phyloP scores from a whole-genome alignment of 2,329 filamentous ascomycete genomes.

The Aureobasidium sp. region DNA sequence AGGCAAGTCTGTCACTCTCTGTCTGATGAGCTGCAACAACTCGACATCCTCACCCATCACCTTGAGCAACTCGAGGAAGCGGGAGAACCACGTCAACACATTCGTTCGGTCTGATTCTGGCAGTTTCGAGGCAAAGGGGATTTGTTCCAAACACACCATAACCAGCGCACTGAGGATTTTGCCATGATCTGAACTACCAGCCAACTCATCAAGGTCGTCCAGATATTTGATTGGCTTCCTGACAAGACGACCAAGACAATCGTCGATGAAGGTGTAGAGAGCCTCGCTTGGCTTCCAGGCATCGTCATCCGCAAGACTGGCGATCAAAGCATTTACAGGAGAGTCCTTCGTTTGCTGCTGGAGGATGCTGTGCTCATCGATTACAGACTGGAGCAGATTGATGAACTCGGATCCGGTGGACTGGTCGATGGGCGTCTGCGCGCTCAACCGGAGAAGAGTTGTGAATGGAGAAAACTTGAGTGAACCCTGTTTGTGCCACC shows the following conservation, averaged over 20 bases:
- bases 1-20: background rate
- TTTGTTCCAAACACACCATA: slow-evolving; percentile 68
- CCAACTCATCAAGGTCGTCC: slow-evolving; percentile 54
- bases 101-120: slow-evolving; percentile 17
- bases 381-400: slow-evolving; percentile 52
- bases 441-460: slow-evolving; percentile 57
- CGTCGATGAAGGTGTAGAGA: slow-evolving; percentile 70
- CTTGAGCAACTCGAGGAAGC: slow-evolving; percentile 20
- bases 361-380: slow-evolving; percentile 60
- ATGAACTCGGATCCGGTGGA: slow-evolving; percentile 23
- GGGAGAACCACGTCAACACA: slow-evolving; percentile 16
- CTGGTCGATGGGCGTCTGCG: slow-evolving; percentile 35
- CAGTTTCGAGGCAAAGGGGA: slow-evolving; percentile 56
- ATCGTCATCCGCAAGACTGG: slow-evolving; percentile 28
- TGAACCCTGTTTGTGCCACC: slow-evolving; percentile 69
- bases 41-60: slow-evolving; percentile 15
- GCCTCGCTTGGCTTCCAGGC: slow-evolving; percentile 14
- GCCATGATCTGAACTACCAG: slow-evolving; percentile 22
- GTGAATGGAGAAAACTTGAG: slow-evolving; percentile 62
- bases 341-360: slow-evolving; percentile 37
- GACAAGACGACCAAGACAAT: slow-evolving; percentile 69
- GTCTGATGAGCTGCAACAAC: background rate
- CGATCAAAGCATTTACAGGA: slow-evolving; percentile 41
- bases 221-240: slow-evolving; percentile 77
- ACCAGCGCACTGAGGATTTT: slow-evolving; percentile 55